Base-by-base conservation (phyloP, 345 rosid species). In the Leavenworthia alabamica region DNA sequence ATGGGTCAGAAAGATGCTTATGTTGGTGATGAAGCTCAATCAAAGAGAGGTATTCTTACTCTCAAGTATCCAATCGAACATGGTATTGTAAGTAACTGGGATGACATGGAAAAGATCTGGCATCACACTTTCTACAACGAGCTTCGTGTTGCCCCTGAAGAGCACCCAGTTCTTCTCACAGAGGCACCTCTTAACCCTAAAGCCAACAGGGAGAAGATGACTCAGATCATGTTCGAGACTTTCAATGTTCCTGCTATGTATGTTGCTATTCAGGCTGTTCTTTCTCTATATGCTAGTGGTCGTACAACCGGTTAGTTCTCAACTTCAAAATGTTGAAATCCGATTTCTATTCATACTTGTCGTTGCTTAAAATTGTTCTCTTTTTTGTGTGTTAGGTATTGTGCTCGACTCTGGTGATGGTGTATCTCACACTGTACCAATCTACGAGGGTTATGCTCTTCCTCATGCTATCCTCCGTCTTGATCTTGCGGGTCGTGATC, bases 1-100 rank as follows among this genome's bases (percentile, higher is more conserved):
- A 83, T 81, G 85, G 85, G 88, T 9, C 81, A 83, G 70, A 83
- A 83, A 61, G 85, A 82, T 67, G 87, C 87, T 10, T 82, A 80
- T 44, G 81, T 83, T 7, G 85, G 85, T 55, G 88, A 83, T 35
- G 88, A 83, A 64, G 85, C 88, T 3, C 83, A 83, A 49, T 80
- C 88, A 5, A 83, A 83, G 26, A 80, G 85, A 77, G 85, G 89
- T 66, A 83, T 81, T 43, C 81, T 83, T 9, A 79, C 89, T 6
- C 41, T 83, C 45, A 83, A 83, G 59, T 83, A 80, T 54, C 85
- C 88, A 3, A 79, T 81, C 17, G 89, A 83, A 6, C 85, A 81
- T 45, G 89, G 89, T 46, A 81, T 83, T 31, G 89, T 81, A 6
- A 83, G 89, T 74, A 83, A 83, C 67, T 82, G 82, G 84, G 84